Base-by-base conservation (phyloP, 306 rosid genomes). In the Canavalia ensiformis region DNA sequence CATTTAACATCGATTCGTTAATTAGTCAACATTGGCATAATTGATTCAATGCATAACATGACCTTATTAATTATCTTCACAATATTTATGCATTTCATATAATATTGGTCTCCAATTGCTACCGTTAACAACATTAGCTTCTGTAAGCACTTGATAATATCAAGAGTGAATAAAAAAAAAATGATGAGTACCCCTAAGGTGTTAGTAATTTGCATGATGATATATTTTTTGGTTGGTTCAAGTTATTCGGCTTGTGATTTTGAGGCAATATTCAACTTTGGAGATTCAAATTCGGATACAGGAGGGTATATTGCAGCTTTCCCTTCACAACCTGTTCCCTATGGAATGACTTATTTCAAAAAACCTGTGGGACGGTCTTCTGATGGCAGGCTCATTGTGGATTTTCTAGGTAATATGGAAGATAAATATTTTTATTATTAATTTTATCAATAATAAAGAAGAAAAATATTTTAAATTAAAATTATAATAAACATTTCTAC, bases 301-400 rank as follows among this genome's bases (percentile, higher is more conserved):
- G 89, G 82, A 62, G 82, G 85, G 10, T 79, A 75, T n/a, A 72
- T 79, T 89, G 89, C 98, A 3, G 94, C 90, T 39, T 94, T 94
- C 82, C 97, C 98, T 0, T 79, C 94, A 4, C 84, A 90, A 35
- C 60, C 89, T 25, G 85, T 82, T 13, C 97, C 97, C 29, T 81
- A 68, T 47, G 97, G 97, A 74, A 88, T 87, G 81, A 90, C 97
- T 39, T 90, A 70, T 78, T 94, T 92, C 86, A 84, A 88, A 8
- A 91, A 81, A 66, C 98, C 95, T 4, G 39, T 77, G 1, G 97
- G 98, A 1, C 82, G 98, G 9, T 92, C 97, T 75, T 68, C 97
- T 1, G 98, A 92, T 69, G 98, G 97, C 2, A 89, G 98, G 81
- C 91, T 94, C 72, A 46, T 91, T 33, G 8, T 92, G 33, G 97